Conservation (phyloP, 257 asterid genomes). For the Solanum arcanum region DNA sequence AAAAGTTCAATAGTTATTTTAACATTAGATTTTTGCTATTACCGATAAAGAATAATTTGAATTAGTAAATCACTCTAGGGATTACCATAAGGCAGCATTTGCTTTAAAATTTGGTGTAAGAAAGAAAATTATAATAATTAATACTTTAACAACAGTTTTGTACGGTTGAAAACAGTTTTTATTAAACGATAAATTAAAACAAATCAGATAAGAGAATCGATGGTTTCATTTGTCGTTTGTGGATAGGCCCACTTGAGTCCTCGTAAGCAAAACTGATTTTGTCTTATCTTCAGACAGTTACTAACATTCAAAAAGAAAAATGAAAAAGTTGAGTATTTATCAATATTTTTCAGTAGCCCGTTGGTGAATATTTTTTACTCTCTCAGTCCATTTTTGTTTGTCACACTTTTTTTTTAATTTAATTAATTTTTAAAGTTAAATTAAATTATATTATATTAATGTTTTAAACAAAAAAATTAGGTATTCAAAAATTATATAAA, state of each 20-base stretch:
- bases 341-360: neutral
- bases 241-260: neutral
- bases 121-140: neutral
- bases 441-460: no score
- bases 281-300: neutral
- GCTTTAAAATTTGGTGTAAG: neutral
- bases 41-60: neutral
- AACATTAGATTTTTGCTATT: neutral
- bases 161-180: neutral
- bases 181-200: neutral
- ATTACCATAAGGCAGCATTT: neutral
- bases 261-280: neutral
- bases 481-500: no score
- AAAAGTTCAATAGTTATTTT: neutral
- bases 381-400: rapidly evolving
- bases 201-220: neutral
- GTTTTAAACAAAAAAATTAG: no score
- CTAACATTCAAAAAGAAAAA: neutral
- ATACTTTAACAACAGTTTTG: neutral
- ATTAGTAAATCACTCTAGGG: neutral
- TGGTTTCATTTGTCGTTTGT: neutral
- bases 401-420: no score
- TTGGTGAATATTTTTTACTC: neutral
- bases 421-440: no score
- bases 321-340: neutral